Conservation (phyloP, 495 filamentous ascomycete species). For the Bombardia bombarda region DNA sequence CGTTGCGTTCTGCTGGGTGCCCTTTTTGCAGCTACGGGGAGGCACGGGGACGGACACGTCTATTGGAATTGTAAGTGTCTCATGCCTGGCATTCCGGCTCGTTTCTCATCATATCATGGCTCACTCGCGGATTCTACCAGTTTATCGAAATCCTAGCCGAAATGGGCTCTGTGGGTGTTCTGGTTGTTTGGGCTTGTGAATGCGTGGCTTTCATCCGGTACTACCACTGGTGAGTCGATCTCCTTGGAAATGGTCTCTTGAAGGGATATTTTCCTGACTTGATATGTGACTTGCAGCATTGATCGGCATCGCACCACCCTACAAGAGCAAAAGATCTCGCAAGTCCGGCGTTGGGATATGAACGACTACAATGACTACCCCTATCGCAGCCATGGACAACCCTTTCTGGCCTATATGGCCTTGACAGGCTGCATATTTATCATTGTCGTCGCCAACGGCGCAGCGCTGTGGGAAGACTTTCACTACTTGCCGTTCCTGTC, state of each 20-base stretch:
- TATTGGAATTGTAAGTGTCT: too few species aligned
- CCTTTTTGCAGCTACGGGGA: constrained; percentile 21
- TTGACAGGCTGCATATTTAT: constrained; percentile 31
- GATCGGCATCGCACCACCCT: constrained; percentile 19
- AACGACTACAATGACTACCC: constrained; percentile 30
- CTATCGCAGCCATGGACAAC: constrained; percentile 35
- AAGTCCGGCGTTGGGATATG: constrained; percentile 22
- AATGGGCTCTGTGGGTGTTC: constrained; percentile 26
- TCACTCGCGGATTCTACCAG: constrained; percentile 9
- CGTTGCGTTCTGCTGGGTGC: constrained; percentile 16
- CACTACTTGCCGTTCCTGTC: constrained; percentile 23
- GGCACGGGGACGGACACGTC: neutral
- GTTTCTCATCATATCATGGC: too few species aligned
- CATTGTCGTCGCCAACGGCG: constrained; percentile 28
- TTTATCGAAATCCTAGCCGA: constrained; percentile 24
- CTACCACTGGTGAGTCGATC: constrained; percentile 22
- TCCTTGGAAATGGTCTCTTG: neutral
- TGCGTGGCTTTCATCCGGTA: constrained; percentile 39
- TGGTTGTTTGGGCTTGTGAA: constrained; percentile 34
- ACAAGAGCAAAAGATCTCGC: constrained; percentile 16
- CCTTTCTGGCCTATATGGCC: constrained; percentile 29
- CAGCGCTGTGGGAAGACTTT: constrained; percentile 33
- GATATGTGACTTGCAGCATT: too few species aligned
- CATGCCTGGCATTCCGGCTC: too few species aligned
- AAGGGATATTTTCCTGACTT: too few species aligned